Conservation (phyloP, 1,284 basidiomycete genomes). For the Ceratobasidium sp. region DNA sequence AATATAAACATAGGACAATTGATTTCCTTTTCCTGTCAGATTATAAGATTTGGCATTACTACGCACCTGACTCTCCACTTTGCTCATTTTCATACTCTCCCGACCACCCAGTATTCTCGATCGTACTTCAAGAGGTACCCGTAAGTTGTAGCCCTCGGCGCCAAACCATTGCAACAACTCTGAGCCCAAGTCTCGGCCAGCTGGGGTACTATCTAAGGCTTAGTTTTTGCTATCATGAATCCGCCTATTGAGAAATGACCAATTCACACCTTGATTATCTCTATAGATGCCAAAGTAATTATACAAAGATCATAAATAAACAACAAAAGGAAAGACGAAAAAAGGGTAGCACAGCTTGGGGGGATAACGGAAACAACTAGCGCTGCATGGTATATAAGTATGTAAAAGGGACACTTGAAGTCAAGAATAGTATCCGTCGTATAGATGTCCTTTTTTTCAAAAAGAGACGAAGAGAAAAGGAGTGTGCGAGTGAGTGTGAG, state of each 20-base stretch:
- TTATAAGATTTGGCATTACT: too few relatives aligned
- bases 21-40: too few relatives aligned
- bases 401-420: not conserved
- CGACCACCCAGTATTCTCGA: too few relatives aligned
- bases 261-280: not conserved
- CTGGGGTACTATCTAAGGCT: too few relatives aligned
- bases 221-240: too few relatives aligned
- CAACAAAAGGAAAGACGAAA: not conserved
- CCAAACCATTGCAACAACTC: too few relatives aligned
- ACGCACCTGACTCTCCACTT: too few relatives aligned
- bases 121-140: too few relatives aligned
- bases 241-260: not conserved
- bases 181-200: too few relatives aligned
- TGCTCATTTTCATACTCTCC: too few relatives aligned
- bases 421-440: not conserved
- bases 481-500: constrained; percentile 65
- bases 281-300: not conserved
- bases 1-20: too few relatives aligned
- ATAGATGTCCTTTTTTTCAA: not conserved
- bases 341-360: not conserved
- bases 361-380: not conserved
- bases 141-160: too few relatives aligned
- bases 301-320: not conserved
- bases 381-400: not conserved
- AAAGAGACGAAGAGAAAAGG: constrained; percentile 92